These are phyloP conservation scores for Syzygium oleosum DNA, from an alignment of 345 rosid genomes.

Conservation along the genomic window DNA sequence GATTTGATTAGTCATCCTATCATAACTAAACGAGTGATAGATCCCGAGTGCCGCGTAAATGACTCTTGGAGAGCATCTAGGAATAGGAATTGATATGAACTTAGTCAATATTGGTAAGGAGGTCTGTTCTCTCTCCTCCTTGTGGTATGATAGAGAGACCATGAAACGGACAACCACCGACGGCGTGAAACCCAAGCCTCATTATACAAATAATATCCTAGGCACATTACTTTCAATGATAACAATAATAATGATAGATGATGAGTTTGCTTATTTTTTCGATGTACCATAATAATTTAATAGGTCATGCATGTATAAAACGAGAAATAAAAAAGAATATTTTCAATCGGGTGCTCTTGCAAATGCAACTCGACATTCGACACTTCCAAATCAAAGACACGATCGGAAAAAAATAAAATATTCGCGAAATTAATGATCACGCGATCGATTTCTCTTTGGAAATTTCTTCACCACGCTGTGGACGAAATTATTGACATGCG, in stretches of 20 bases:
- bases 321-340: not conserved
- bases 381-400: not conserved
- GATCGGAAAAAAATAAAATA: not conserved
- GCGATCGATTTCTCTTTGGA: not conserved
- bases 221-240: not conserved
- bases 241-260: not conserved
- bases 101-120: no score
- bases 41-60: no score
- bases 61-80: no score
- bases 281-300: not conserved
- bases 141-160: no score
- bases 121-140: not conserved
- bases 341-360: rapidly evolving
- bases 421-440: not conserved
- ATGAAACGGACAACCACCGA: not conserved
- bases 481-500: not conserved
- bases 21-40: no score
- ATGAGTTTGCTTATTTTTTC: not conserved
- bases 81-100: no score
- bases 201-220: not conserved
- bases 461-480: not conserved
- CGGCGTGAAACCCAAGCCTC: not conserved
- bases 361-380: rapidly evolving
- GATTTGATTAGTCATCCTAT: no score
- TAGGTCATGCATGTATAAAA: not conserved